phyloP scores from a whole-genome alignment of 352 stramenopile genomes.

The Phytopythium ostracodes region DNA sequence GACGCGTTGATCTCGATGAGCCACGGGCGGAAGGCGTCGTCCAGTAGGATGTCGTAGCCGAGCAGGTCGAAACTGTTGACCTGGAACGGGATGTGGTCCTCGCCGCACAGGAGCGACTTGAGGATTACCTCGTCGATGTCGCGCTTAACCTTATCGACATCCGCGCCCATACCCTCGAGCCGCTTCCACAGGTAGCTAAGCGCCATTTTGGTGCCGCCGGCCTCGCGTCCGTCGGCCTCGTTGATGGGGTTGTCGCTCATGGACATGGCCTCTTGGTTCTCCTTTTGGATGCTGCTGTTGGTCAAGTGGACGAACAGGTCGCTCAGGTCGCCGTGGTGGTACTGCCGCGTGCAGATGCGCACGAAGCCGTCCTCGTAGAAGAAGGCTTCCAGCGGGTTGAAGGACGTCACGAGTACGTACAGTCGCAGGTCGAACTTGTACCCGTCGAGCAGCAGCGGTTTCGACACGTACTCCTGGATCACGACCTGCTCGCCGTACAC shows the following conservation, averaged over 20 bases:
- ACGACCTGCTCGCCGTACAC: conserved; percentile 88
- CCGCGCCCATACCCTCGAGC: conserved; percentile 57
- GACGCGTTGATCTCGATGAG: conserved; percentile 96
- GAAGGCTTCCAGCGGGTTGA: conserved; percentile 91
- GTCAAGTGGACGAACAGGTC: conserved; percentile 93
- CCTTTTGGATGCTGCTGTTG: conserved; percentile 94
- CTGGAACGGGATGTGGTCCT: conserved; percentile 89
- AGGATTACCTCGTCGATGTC: conserved; percentile 78
- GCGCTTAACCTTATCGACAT: conserved; percentile 62
- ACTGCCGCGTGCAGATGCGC: conserved; percentile 83
- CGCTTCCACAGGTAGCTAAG: conserved; percentile 72
- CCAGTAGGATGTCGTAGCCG: conserved; percentile 94
- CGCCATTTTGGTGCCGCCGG: conserved; percentile 79
- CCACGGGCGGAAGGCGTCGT: conserved; percentile 88
- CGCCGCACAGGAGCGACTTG: conserved; percentile 84
- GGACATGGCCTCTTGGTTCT: conserved; percentile 50
- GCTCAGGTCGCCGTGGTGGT: conserved; percentile 61
- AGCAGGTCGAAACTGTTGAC: conserved; percentile 94
- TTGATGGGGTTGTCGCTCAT: conserved; percentile 27
- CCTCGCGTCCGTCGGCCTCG: conserved; percentile 33
- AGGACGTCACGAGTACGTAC: conserved; percentile 94
- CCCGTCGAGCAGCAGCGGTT: conserved; percentile 84
- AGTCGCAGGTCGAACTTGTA: conserved; percentile 92
- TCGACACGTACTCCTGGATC: conserved; percentile 88
- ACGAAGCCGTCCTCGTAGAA: conserved; percentile 94